Conservation (phyloP, 441 rosid genomes). For the Corymbia calophylla region DNA sequence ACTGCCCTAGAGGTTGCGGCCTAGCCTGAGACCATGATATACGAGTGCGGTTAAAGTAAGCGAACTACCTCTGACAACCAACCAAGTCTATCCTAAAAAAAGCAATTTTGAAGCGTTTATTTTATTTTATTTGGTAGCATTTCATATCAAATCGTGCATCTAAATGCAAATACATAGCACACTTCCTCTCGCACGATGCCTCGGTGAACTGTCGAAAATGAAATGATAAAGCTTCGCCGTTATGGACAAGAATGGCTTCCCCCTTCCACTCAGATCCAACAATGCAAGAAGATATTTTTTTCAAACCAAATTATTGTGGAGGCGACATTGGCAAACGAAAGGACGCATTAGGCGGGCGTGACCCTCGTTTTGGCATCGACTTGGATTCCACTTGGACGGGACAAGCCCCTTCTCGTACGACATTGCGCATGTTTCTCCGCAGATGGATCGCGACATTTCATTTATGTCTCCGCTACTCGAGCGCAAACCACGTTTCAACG, state of each 20-base stretch:
- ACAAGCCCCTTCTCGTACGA: not conserved
- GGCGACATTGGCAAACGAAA: not conserved
- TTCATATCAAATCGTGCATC: not conserved
- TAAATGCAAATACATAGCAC: not conserved
- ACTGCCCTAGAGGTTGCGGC: not conserved
- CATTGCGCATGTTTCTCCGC: not conserved
- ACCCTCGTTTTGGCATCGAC: not conserved
- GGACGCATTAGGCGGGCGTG: not conserved
- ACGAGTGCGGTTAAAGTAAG: not conserved
- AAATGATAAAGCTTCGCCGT: not conserved
- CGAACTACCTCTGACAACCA: not conserved
- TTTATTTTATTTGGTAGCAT: not conserved
- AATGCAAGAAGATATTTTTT: not conserved
- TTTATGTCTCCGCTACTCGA: not conserved
- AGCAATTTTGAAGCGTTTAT: not conserved
- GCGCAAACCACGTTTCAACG: not conserved
- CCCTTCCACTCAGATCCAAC: not conserved
- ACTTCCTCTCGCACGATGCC: not conserved
- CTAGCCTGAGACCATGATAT: not conserved
- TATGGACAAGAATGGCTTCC: not conserved
- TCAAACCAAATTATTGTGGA: not conserved
- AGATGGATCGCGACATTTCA: not conserved
- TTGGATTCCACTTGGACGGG: not conserved
- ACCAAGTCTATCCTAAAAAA: not conserved
- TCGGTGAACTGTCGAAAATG: not conserved